These are phyloP conservation scores for Tolypocladium sp. DNA, from an alignment of 2,329 filamentous ascomycete species.

Conservation along the genomic window DNA sequence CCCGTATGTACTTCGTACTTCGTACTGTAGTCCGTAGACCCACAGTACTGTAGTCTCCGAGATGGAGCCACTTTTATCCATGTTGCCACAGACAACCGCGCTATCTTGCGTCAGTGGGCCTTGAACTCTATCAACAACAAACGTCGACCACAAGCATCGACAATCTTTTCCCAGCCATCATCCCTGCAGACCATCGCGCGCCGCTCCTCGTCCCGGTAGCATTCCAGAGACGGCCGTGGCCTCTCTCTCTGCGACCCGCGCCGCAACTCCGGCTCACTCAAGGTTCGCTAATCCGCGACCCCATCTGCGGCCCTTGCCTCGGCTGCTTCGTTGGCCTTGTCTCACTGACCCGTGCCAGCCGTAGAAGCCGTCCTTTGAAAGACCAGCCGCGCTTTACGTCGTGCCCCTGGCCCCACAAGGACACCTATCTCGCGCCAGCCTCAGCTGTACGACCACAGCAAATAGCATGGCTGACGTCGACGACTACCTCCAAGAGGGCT, in stretches of 20 bases:
- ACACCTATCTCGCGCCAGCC: neutral
- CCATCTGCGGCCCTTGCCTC: conserved; percentile 5
- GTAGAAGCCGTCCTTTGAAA: too few relatives aligned
- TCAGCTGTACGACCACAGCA: neutral
- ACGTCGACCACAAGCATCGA: neutral
- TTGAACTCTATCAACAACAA: conserved; percentile 5
- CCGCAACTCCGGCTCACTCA: neutral
- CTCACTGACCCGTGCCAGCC: neutral
- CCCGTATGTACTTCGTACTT: too few relatives aligned
- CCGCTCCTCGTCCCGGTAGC: neutral
- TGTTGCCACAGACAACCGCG: conserved; percentile 32
- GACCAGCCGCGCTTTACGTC: neutral
- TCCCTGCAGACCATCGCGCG: conserved; percentile 2
- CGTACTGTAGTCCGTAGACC: too few relatives aligned
- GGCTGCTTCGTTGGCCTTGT: conserved; percentile 1
- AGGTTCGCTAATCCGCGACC: conserved; percentile 1
- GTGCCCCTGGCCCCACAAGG: too few relatives aligned
- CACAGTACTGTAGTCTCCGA: neutral
- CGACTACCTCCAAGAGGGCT: conserved; percentile 79
- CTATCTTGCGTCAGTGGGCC: conserved; percentile 23
- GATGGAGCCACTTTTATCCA: conserved; percentile 1
- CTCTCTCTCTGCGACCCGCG: conserved; percentile 2
- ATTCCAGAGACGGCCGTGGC: neutral
- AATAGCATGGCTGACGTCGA: conserved; percentile 54
- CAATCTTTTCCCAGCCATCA: conserved; percentile 1